Base-by-base conservation (phyloP, 345 rosid genomes). In the Orychophragmus violaceus region DNA sequence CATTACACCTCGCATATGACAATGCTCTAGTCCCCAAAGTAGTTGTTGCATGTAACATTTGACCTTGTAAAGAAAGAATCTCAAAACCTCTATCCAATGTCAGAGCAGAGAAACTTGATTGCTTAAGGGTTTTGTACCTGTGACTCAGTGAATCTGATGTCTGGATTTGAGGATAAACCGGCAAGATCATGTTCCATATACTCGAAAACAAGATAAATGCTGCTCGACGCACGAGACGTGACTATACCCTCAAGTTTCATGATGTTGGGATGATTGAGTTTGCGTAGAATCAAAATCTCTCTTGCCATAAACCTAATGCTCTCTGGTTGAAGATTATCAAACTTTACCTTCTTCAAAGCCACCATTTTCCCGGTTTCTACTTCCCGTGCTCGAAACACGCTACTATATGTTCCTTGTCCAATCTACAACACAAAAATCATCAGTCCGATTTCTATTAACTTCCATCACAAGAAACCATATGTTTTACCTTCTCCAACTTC, bases 391-490 rank as follows among this genome's bases (percentile, higher is more conserved):
- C 83, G 81, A 65, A 84, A 88, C 45, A 88, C 96, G 8, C 84
- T 88, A 78, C 96, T 88, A 70, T 88, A 88, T 46, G 96, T 88
- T 9, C 96, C 96, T 81, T 88, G 96, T 78, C 96, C 96, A 72
- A 88, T 83, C 96, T 88, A 74, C 59, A 63, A 46, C 23, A 64
- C 61, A 17, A 9, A 22, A 41, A n/a, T 5, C 24, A 8, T 33
- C 3, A 14, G 8, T 3, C 3, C 0, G 5, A 5, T 46, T 6
- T 19, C 7, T 27, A n/a, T 16, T 16, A 22, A 13, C 65, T 68
- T 62, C 12, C 12, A 9, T 48, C 17, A 18, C 65, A 75, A 61
- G 74, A 56, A 69, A 69, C 45, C 36, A 32, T 8, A 41, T 14
- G 25, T 16, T 16, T 12, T 66, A 88, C 96, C 96, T 88, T 88